Conservation (phyloP, 805 yeast species). For the Jamesozyma lodderae region DNA sequence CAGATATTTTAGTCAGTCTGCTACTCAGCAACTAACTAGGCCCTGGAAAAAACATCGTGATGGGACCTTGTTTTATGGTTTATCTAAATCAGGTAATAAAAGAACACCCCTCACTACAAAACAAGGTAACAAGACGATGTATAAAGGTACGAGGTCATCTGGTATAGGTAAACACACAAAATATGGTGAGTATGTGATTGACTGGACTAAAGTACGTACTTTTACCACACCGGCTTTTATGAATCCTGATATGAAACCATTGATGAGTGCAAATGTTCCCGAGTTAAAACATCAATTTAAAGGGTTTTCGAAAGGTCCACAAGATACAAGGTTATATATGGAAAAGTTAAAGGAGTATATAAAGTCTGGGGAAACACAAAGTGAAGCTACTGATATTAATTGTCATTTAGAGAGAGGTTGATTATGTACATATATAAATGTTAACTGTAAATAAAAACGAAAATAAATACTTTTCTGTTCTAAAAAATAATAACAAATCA, state of each 20-base stretch:
- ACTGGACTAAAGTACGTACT: slow-evolving; percentile 83
- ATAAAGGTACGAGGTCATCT: slow-evolving; percentile 93
- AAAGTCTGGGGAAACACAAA: slow-evolving; percentile 52
- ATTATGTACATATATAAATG: neutral
- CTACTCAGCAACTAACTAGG: slow-evolving; percentile 46
- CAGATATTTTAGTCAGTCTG: slow-evolving; percentile 40
- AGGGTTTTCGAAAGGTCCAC: slow-evolving; percentile 64
- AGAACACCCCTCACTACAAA: slow-evolving; percentile 81
- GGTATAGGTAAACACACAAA: slow-evolving; percentile 80
- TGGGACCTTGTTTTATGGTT: slow-evolving; percentile 78
- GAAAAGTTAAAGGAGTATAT: slow-evolving; percentile 68
- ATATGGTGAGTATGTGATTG: slow-evolving; percentile 64
- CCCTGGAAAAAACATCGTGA: slow-evolving; percentile 87
- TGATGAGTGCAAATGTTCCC: slow-evolving; percentile 69
- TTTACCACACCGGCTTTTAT: slow-evolving; percentile 64
- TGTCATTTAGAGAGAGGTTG: slow-evolving; percentile 26
- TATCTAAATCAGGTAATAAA: slow-evolving; percentile 68
- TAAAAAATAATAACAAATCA: too few relatives aligned
- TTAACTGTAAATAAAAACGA: slow-evolving; percentile 1
- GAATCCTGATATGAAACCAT: slow-evolving; percentile 51
- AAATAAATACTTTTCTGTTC: neutral
- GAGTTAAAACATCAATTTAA: slow-evolving; percentile 55
- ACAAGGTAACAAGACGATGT: slow-evolving; percentile 87
- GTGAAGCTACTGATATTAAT: slow-evolving; percentile 21
- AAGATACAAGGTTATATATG: slow-evolving; percentile 65